Conservation (phyloP, 352 stramenopile genomes). For the Globisporangium splendens region DNA sequence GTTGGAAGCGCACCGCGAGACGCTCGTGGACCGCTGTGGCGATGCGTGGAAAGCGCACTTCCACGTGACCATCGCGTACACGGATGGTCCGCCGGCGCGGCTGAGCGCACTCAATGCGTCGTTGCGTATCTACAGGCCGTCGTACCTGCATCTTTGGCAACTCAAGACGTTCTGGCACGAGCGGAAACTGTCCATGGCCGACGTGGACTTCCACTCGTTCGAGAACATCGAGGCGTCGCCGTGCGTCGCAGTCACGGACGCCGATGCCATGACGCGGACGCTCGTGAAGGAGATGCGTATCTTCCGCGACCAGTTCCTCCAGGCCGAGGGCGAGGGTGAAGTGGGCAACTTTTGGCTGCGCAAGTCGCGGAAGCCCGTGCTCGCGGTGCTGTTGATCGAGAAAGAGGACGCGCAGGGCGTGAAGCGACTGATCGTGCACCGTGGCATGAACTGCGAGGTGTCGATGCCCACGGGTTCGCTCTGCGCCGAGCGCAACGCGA, state of each 20-base stretch:
- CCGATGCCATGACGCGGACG: conserved; percentile 77
- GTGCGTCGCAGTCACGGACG: conserved; percentile 75
- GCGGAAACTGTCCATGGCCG: conserved; percentile 91
- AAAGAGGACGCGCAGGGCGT: conserved; percentile 47
- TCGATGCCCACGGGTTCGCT: conserved; percentile 95
- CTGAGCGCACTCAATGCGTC: conserved; percentile 95
- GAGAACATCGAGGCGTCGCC: conserved; percentile 97
- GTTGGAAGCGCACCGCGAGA: conserved; percentile 93
- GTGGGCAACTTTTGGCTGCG: conserved; percentile 96
- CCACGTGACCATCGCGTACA: conserved; percentile 95
- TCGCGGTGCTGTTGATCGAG: conserved; percentile 96
- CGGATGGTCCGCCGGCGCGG: conserved; percentile 93
- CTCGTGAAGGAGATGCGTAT: conserved; percentile 93
- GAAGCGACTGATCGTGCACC: conserved; percentile 79
- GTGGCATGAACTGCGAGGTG: conserved; percentile 99
- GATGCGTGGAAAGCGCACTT: conserved; percentile 94
- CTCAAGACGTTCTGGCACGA: conserved; percentile 99
- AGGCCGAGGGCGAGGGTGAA: conserved; percentile 78
- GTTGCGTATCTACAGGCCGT: conserved; percentile 92
- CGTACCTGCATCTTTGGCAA: conserved; percentile 98
- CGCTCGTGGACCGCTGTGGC: conserved; percentile 87
- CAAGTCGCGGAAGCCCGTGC: conserved; percentile 97
- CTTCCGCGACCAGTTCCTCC: conserved; percentile 83
- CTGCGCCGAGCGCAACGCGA: conserved; percentile 97
- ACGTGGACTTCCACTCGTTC: conserved; percentile 97